Evolutionary conservation across 805 yeast genomes (phyloP), one percentile per base, ranked within the genome.

Genomic region (Debaryomyces castellii): DNA sequence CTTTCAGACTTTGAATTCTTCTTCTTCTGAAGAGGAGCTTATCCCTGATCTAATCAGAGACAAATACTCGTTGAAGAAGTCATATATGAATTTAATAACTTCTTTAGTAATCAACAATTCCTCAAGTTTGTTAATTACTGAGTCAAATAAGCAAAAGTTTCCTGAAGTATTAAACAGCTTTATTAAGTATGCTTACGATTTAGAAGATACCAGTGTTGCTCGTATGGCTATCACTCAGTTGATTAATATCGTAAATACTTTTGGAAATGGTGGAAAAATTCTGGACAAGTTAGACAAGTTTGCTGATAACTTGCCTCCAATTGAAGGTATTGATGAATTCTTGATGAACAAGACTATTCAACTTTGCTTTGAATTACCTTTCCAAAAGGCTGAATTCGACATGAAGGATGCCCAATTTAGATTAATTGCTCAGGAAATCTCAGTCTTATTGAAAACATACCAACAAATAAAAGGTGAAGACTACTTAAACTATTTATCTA

Each of bases 401-500:
- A 69, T 83, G 40, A 80, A 81, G 51, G 96, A 90, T 62, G 96
- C 96, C 4, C 91, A 88, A 60, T 80, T 78, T 52, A 77, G 92
- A 57, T 75, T 83, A 48, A 75, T 87, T 32, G 83, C 89, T 1
- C 80, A 82, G 52, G 99, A 92, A 58, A 71, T 88, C 11, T 81
- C 94, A 1, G 71, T 80, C 37, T 67, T 89, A 18, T 78, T 91
- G 60, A 85, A 81, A 53, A 75, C 85, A 2, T 71, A 87, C 49
- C 84, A 66, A 61, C 55, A 75, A 66, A 38, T 60, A 30, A 58
- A 58, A 40, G 61, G 73, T 51, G 71, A 69, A 5, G 74, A 69
- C 23, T 78, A 76, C 50, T 71, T 79, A 10, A 69, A 63, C 24
- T 71, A 65, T 20, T 69, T 85, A 54, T 65, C 79, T 18, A 69